Conservation (phyloP, 192 early-diverging fungal species). For the Coemansia sp. region DNA sequence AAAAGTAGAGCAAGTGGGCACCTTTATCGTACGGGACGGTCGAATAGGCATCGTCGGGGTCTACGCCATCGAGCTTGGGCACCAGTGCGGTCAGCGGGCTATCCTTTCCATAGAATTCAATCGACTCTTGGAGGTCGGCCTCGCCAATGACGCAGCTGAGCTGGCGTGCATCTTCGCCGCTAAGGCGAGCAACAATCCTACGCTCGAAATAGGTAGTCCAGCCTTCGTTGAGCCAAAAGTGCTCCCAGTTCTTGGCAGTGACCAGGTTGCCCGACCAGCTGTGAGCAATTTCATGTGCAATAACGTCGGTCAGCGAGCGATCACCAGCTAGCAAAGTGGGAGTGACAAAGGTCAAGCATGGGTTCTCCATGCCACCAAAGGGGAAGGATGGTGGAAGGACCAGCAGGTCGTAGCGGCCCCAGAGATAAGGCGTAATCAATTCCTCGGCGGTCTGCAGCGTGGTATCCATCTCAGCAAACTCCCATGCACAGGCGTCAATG, state of each 20-base stretch:
- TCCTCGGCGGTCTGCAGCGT: constrained; percentile 70
- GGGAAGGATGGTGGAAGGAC: constrained; percentile 87
- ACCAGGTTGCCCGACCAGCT: constrained; percentile 91
- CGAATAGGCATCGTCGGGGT: constrained; percentile 85
- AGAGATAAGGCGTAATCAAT: constrained; percentile 88
- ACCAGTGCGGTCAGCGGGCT: constrained; percentile 71
- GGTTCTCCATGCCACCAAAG: constrained; percentile 97
- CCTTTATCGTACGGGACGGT: constrained; percentile 96
- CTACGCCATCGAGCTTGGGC: constrained; percentile 72
- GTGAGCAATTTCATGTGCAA: constrained; percentile 94
- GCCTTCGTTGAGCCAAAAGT: constrained; percentile 96
- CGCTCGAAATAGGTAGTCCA: constrained; percentile 94
- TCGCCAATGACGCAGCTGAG: constrained; percentile 87
- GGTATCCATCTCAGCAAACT: constrained; percentile 81
- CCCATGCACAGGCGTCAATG: constrained; percentile 89
- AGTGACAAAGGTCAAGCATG: constrained; percentile 97
- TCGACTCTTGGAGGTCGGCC: constrained; percentile 71
- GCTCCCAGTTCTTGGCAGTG: constrained; percentile 79
- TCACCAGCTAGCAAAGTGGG: constrained; percentile 96
- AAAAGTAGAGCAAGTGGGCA: constrained; percentile 90
- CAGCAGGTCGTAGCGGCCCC: constrained; percentile 95
- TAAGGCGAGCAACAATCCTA: constrained; percentile 81
- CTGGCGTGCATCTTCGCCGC: constrained; percentile 76
- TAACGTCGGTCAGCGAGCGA: constrained; percentile 89
- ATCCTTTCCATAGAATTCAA: constrained; percentile 67